phyloP scores from a whole-genome alignment of 1,139 yeast genomes.

The Debaryomyces robertsiae region DNA sequence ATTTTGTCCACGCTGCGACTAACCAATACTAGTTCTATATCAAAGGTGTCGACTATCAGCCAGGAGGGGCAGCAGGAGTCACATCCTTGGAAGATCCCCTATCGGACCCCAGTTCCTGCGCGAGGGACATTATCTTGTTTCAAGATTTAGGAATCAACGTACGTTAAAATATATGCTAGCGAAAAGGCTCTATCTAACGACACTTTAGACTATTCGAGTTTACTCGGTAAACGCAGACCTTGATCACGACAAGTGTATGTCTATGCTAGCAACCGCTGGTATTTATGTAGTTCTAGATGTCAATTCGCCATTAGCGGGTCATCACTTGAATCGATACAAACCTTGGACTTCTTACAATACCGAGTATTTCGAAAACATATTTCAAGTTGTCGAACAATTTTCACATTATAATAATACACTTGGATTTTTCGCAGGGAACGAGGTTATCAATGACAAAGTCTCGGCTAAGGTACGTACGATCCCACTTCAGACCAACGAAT shows the following conservation, averaged over 20 bases:
- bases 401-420: conserved; percentile 83
- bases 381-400: conserved; percentile 80
- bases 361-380: conserved; percentile 72
- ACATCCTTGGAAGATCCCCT: conserved; percentile 64
- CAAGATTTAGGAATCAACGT: conserved; percentile 78
- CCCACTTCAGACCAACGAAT: neutral
- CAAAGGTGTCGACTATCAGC: conserved; percentile 83
- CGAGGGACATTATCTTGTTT: conserved; percentile 72
- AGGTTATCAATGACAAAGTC: conserved; percentile 74
- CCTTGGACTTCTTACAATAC: conserved; percentile 83
- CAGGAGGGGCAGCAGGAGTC: conserved; percentile 80
- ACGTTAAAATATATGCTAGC: conserved; percentile 27
- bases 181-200: neutral
- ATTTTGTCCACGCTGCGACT: conserved; percentile 10
- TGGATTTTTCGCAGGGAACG: conserved; percentile 95
- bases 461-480: conserved; percentile 58
- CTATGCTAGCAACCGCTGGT: conserved; percentile 86
- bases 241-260: conserved; percentile 90
- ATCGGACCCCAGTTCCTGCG: conserved; percentile 67
- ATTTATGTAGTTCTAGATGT: conserved; percentile 89
- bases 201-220: conserved; percentile 66
- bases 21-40: conserved; percentile 46
- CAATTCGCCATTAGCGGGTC: conserved; percentile 77
- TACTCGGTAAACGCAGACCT: conserved; percentile 83
- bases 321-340: conserved; percentile 81